These are phyloP conservation scores for Penicillium expansum DNA, from an alignment of 2,329 filamentous ascomycete species.

Conservation along the genomic window DNA sequence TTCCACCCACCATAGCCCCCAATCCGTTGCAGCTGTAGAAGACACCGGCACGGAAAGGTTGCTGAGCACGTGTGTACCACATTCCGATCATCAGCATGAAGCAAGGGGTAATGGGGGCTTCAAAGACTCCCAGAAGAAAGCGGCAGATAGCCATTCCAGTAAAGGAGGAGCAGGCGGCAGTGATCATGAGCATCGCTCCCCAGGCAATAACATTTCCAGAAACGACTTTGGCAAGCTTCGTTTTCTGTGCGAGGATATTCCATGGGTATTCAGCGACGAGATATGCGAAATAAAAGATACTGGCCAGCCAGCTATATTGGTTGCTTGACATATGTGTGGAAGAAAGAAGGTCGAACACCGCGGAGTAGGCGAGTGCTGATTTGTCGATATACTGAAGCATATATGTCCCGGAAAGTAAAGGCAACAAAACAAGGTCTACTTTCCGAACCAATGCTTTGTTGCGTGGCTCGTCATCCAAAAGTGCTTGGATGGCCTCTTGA, in stretches of 20 bases:
- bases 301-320: conserved; percentile 55
- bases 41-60: conserved; percentile 48
- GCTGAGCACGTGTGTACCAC: conserved; percentile 50
- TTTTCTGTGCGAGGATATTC: conserved; percentile 33
- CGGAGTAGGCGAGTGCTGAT: too few species aligned
- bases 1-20: conserved; percentile 35
- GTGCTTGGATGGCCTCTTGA: conserved; percentile 42
- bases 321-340: conserved; percentile 46
- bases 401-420: too few species aligned
- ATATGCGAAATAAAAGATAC: conserved; percentile 56
- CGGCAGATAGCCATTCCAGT: conserved; percentile 45
- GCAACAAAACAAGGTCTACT: conserved; percentile 51
- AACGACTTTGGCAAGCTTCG: conserved; percentile 25
- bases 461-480: conserved; percentile 44
- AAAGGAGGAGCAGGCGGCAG: conserved; percentile 44
- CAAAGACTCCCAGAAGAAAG: conserved; percentile 49
- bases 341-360: conserved; percentile 55
- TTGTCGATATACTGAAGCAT: too few species aligned
- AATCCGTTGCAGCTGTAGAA: conserved; percentile 45
- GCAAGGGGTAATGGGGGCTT: conserved; percentile 49
- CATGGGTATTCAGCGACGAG: conserved; percentile 47
- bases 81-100: conserved; percentile 53
- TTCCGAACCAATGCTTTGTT: conserved; percentile 39
- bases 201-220: conserved; percentile 42
- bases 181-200: conserved; percentile 47